phyloP scores from a whole-genome alignment of 2,329 filamentous ascomycete species.

The Lachnellula willkommii region DNA sequence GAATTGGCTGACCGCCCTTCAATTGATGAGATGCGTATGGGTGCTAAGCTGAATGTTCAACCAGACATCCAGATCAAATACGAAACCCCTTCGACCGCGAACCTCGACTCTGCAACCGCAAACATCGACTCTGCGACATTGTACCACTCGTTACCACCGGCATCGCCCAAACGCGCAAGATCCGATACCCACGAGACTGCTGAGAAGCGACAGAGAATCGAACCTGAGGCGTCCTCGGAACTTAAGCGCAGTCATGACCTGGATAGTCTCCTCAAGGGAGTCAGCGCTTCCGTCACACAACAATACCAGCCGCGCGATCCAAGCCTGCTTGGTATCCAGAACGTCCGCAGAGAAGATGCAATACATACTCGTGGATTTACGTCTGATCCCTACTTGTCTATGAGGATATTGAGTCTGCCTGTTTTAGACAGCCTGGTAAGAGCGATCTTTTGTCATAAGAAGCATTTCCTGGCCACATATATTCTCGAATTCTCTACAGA shows the following conservation, averaged over 20 bases:
- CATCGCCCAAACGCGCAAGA: not conserved
- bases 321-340: not conserved
- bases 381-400: slow-evolving; percentile 27
- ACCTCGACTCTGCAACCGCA: not conserved
- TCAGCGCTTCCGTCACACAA: not conserved
- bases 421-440: slow-evolving; percentile 57
- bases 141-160: not conserved
- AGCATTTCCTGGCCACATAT: not conserved
- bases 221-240: too few relatives aligned
- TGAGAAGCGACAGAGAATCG: not conserved
- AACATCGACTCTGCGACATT: too few relatives aligned
- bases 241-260: not conserved
- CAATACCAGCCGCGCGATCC: not conserved
- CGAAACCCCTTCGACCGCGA: not conserved
- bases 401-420: slow-evolving; percentile 55
- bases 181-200: not conserved
- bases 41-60: too few relatives aligned
- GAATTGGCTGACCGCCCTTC: too few relatives aligned
- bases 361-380: slow-evolving; percentile 5
- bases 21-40: too few relatives aligned
- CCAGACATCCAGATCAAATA: not conserved
- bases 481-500: not conserved
- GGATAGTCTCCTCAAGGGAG: not conserved
- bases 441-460: slow-evolving; percentile 1
- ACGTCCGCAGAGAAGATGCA: not conserved